A percentile compares a stretch with the other conserved stretches of the same genome.
Conservation (phyloP, 2,329 filamentous ascomycete species). For the Claviceps pazoutovae region DNA sequence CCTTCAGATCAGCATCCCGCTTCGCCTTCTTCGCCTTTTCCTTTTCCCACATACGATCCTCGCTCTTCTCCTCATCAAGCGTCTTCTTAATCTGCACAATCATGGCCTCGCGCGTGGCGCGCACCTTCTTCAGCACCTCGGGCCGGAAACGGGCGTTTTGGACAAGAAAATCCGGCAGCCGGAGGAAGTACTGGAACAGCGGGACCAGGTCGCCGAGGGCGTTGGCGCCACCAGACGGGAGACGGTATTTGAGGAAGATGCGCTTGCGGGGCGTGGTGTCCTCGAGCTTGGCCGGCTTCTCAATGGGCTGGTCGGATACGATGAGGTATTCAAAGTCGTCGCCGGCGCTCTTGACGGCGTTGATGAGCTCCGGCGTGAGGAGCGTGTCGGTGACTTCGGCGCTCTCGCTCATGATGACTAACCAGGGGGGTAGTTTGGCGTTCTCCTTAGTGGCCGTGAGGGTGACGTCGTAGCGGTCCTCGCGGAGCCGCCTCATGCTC, state of each 20-base stretch:
- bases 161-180: slow-evolving; percentile 71
- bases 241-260: slow-evolving; percentile 62
- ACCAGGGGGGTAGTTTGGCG: slow-evolving; percentile 76
- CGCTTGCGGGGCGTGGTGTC: slow-evolving; percentile 80
- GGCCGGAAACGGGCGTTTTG: slow-evolving; percentile 70
- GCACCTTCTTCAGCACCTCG: slow-evolving; percentile 78
- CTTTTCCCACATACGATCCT: slow-evolving; percentile 58
- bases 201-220: slow-evolving; percentile 54
- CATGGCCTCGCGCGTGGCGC: slow-evolving; percentile 64
- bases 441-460: slow-evolving; percentile 89
- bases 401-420: slow-evolving; percentile 92
- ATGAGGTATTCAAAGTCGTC: slow-evolving; percentile 74
- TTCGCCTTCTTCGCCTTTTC: slow-evolving; percentile 77
- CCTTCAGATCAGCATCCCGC: slow-evolving; percentile 67
- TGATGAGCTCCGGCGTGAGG: slow-evolving; percentile 74
- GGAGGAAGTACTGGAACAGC: slow-evolving; percentile 69
- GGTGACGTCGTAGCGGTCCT: slow-evolving; percentile 88
- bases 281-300: slow-evolving; percentile 73
- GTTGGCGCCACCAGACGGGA: slow-evolving; percentile 39
- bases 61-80: slow-evolving; percentile 67
- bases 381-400: slow-evolving; percentile 83
- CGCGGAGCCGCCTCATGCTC: slow-evolving; percentile 74
- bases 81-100: slow-evolving; percentile 65
- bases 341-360: slow-evolving; percentile 65
- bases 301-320: slow-evolving; percentile 74